phyloP scores from a whole-genome alignment of 441 rosid species.

The Adansonia rubrostipa region DNA sequence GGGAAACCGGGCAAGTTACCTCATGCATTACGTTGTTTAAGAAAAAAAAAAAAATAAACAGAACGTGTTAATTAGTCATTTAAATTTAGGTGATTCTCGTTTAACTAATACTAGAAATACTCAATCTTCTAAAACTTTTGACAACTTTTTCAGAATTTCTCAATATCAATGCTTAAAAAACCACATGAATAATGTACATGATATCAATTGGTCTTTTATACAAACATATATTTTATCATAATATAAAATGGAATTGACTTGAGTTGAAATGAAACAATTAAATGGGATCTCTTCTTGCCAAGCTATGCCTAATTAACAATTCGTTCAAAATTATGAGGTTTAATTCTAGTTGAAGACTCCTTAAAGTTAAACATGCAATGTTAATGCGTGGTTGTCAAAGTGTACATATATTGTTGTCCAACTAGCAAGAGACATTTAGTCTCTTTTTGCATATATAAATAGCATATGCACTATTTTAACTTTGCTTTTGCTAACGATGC shows the following conservation, averaged over 20 bases:
- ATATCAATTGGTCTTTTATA: neutral
- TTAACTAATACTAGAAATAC: neutral
- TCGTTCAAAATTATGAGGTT: neutral
- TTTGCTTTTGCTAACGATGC: too few species aligned
- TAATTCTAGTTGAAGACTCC: neutral
- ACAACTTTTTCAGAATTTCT: neutral
- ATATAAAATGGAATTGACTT: neutral
- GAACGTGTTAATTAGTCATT: neutral
- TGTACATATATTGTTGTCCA: neutral
- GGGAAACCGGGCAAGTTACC: constrained; percentile 13
- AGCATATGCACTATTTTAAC: too few species aligned
- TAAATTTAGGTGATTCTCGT: neutral
- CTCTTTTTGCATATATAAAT: too few species aligned
- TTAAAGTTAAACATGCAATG: neutral
- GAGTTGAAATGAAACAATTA: neutral
- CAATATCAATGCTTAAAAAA: neutral
- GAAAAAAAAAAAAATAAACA: neutral
- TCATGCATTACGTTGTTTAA: constrained; percentile 28
- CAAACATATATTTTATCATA: neutral
- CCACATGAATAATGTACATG: neutral
- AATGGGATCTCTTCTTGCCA: neutral
- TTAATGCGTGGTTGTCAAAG: neutral
- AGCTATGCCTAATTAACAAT: neutral
- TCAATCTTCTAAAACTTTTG: neutral
- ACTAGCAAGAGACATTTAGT: neutral